These are phyloP conservation scores for Aspergillus arachidicola DNA, from an alignment of 2,329 filamentous ascomycete genomes.

Conservation along the genomic window DNA sequence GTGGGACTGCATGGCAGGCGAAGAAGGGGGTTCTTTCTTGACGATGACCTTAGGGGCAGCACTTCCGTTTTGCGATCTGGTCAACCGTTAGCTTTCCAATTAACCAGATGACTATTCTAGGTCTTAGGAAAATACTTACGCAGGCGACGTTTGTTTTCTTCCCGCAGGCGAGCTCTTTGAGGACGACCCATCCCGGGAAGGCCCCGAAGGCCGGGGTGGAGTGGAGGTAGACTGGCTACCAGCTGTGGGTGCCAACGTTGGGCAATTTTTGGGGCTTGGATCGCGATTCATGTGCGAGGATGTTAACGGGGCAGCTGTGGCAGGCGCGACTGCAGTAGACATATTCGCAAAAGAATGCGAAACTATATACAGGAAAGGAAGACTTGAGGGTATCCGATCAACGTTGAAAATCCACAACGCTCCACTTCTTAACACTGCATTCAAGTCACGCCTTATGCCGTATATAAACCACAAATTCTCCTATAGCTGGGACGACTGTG, in stretches of 20 bases:
- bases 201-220: slow-evolving; percentile 34
- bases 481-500: slow-evolving; percentile 10
- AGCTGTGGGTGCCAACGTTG: slow-evolving; percentile 43
- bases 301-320: slow-evolving; percentile 46
- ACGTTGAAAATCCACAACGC: not conserved
- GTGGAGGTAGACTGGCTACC: slow-evolving; percentile 37
- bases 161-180: slow-evolving; percentile 39
- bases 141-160: slow-evolving; percentile 44
- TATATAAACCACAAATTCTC: slow-evolving; percentile 15
- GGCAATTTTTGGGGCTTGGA: slow-evolving; percentile 48
- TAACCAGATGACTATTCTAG: not conserved
- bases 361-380: not conserved
- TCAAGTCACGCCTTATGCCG: not conserved
- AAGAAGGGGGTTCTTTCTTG: slow-evolving; percentile 88
- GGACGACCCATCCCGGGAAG: slow-evolving; percentile 37
- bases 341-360: slow-evolving; percentile 31
- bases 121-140: slow-evolving; percentile 46
- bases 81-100: not conserved
- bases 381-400: not conserved
- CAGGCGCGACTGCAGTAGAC: slow-evolving; percentile 53
- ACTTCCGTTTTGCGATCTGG: slow-evolving; percentile 47
- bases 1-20: slow-evolving; percentile 71
- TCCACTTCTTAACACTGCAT: not conserved
- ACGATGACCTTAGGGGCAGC: slow-evolving; percentile 80
- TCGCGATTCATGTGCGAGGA: slow-evolving; percentile 48